Base-by-base conservation (phyloP, 108 stramenopile species). In the Nannochloropsis oceanica region DNA sequence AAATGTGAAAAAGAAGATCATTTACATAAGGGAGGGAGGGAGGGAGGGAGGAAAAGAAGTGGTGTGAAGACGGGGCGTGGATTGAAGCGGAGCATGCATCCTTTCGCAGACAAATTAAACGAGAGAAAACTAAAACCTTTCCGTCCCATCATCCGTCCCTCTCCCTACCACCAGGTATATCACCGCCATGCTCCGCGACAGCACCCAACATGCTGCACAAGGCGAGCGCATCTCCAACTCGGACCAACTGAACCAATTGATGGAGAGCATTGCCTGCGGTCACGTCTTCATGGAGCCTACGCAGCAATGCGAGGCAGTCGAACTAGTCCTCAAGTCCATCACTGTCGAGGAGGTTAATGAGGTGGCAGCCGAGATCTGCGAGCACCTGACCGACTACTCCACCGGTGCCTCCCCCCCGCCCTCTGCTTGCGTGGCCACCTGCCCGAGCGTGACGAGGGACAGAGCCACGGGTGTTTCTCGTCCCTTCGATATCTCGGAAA, bases 271-370 rank as follows among this genome's bases (percentile, higher is more conserved):
- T 12, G 95, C 96, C 26, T 96, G 95, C 84, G 98, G 95, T 0
- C 96, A 98, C 91, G 94, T 95, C 20, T 98, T 97, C 87, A 97
- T 98, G 96, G 95, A 95, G 25, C 95, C 98, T 0, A 92, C 94
- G 86, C 95, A 96, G 87, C 92, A 93, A 12, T 95, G 95, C 86
- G 90, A 91, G 24, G 91, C 95, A 84, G 97, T 96, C n/a, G 93
- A 93, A 44, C 86, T 90, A 46, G 97, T 95, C 5, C 88, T 98
- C 84, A 87, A 94, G 24, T 92, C 94, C 18, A 83, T 98, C 87
- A 95, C 96, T 9, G 86, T 98, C 34, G 96, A 97, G 86, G 95
- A 98, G 84, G 95, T 97, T 42, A 97, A 98, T 86, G 91, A 91
- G 79, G 95, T 95, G 20, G 96, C 96, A 18, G 91, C 92, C 26